Evolutionary conservation across 2,329 filamentous ascomycete species (phyloP), one percentile per base, ranked within the genome.

Genomic region (Neurospora sp.): DNA sequence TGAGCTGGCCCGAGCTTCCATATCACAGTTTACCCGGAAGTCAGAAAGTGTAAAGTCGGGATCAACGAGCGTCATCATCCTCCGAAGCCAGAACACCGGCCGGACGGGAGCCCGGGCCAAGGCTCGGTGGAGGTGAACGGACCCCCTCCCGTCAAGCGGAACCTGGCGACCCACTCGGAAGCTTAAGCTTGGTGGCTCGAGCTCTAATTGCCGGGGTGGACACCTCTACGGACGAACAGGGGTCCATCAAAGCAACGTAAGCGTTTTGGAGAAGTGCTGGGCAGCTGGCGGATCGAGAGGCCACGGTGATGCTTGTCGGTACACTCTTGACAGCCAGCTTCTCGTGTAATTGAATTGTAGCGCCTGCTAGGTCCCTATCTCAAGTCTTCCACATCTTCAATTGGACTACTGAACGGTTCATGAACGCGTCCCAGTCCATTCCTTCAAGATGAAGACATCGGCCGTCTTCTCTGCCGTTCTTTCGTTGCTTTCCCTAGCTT

Each of bases 381-480:
- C 43, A 57, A 66, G 15, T 38, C 67, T 62, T 69, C 33, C 70
- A 68, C 70, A 69, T 70, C 43, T 67, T 46, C 70, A 70, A 70
- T 73, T 73, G 74, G 74, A 71, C 70, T 73, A 69, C 72, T 39
- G 46, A 66, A 71, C 69, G 66, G 71, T 77, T 75, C 41, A 78
- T 77, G 76, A 77, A 73, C 74, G 71, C 71, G 69, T 72, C 67
- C 69, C 69, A 69, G 68, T 70, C 71, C 23, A 69, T 70, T 71
- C 39, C 68, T 72, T 71, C 79, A 82, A 76, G 72, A 85, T 85
- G 83, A 83, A 81, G 79, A 79, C 81, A 75, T 79, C 80, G 76
- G 79, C 85, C 75, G 79, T 87, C 78, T 83, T 85, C 77, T 84
- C 87, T 77, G 86, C 86, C 75, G 82, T 88, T 76, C 80, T 86